Base-by-base conservation (phyloP, 2,329 filamentous ascomycete genomes). In the Hymenoscyphus occultus region DNA sequence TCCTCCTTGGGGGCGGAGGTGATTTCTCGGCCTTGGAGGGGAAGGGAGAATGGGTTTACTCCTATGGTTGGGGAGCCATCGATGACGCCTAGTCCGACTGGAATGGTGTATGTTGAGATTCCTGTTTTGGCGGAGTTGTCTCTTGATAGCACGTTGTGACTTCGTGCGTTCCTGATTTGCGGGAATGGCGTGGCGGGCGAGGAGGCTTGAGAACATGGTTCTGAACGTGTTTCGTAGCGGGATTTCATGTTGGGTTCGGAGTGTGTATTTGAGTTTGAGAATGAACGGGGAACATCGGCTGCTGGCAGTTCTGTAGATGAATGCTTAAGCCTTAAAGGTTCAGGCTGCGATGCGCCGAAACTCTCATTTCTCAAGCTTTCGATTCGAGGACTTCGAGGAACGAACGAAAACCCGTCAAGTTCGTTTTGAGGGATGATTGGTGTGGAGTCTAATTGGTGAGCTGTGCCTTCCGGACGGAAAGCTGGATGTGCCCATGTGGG, bases 41-140 rank as follows among this genome's bases (percentile, higher is more conserved):
- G 62, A 19, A 60, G 28, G 31, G 56, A 31, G 54, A 61, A 57
- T 16, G 59, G 59, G 4, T 54, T 28, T n/a, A 45, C 40, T 6
- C 51, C 59, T 31, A 61, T 62, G 42, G 56, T 62, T 12, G 59
- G 63, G 51, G 62, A 63, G 19, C 14, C 56, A 13, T 58, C 60
- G 6, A 64, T 60, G 51, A 71, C 48, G n/a, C 70, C 70, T 2
- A 71, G 65, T 5, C 71, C 70, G 58, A 72, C 71, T 13, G 70
- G 70, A 28, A 70, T 69, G 16, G 48, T 66, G 60, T 69, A 68
- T 9, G 64, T 68, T n/a, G 42, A 59, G n/a, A 59, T n/a, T 22
- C 64, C 61, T 6, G 60, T 65, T n/a, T 63, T 65, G 16, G 51
- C 39, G 13, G 48, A 62, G 19, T 42, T 40, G n/a, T 59, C 59